Conservation (phyloP, 192 early-diverging fungal genomes). For the Backusella macrospora region DNA sequence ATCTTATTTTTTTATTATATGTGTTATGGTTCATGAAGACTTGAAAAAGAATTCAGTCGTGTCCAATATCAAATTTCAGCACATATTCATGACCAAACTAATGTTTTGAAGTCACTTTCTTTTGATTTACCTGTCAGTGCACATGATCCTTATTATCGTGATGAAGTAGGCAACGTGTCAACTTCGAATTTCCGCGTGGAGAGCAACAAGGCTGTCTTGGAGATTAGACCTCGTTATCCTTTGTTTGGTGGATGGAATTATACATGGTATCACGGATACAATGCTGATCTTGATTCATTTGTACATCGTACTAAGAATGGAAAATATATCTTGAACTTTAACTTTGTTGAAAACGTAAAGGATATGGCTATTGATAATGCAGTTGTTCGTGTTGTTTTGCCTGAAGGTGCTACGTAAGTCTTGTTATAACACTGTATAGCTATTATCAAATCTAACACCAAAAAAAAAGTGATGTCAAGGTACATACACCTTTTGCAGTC, state of each 20-base stretch:
- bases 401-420: slow-evolving; percentile 86
- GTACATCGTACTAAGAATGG: slow-evolving; percentile 56
- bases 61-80: slow-evolving; percentile 61
- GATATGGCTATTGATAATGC: slow-evolving; percentile 68
- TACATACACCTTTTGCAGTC: slow-evolving; percentile 63
- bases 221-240: slow-evolving; percentile 90
- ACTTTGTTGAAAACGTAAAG: slow-evolving; percentile 67
- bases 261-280: slow-evolving; percentile 94
- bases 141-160: slow-evolving; percentile 79
- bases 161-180: slow-evolving; percentile 96
- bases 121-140: slow-evolving; percentile 72
- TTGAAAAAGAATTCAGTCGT: slow-evolving; percentile 72
- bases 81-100: slow-evolving; percentile 47
- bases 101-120: slow-evolving; percentile 53
- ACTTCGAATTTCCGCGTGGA: slow-evolving; percentile 73
- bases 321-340: slow-evolving; percentile 66
- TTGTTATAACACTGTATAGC: not conserved
- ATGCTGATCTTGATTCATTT: slow-evolving; percentile 67
- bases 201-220: slow-evolving; percentile 57
- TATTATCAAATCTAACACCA: not conserved
- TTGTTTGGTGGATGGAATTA: slow-evolving; percentile 98
- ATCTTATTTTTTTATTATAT: slow-evolving; percentile 11
- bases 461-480: slow-evolving; percentile 62
- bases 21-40: slow-evolving; percentile 32
- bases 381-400: slow-evolving; percentile 77